phyloP scores from a whole-genome alignment of 2,329 filamentous ascomycete genomes.

The Akanthomyces lecanii region DNA sequence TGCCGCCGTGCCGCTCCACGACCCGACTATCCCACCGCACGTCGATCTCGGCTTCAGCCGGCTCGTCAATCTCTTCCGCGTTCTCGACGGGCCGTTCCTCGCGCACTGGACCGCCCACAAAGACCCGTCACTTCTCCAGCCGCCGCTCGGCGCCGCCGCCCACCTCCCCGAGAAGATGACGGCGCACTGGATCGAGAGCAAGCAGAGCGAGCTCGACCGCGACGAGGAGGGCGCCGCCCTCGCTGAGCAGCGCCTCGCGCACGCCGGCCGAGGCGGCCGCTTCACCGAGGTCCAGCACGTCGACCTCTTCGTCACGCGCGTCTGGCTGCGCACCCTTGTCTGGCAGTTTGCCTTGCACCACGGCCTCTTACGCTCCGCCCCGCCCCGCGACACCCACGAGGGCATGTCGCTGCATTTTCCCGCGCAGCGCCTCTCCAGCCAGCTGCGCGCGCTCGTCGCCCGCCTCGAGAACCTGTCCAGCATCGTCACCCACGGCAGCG shows the following conservation, averaged over 20 bases:
- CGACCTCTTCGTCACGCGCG: slow-evolving; percentile 38
- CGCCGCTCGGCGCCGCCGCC: slow-evolving; percentile 22
- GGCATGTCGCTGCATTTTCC: slow-evolving; percentile 38
- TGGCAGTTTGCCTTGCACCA: slow-evolving; percentile 40
- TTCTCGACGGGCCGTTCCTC: slow-evolving; percentile 37
- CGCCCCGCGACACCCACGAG: slow-evolving; percentile 31
- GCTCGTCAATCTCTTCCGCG: slow-evolving; percentile 34
- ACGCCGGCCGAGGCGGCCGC: slow-evolving; percentile 23
- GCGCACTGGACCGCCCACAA: slow-evolving; percentile 34
- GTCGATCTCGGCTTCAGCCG: slow-evolving; percentile 36
- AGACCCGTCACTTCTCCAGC: slow-evolving; percentile 12
- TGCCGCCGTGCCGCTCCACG: slow-evolving; percentile 27
- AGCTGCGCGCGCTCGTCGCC: slow-evolving; percentile 36
- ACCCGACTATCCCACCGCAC: slow-evolving; percentile 32
- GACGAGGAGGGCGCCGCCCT: slow-evolving; percentile 32
- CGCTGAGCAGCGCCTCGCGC: slow-evolving; percentile 25
- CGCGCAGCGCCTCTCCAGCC: slow-evolving; percentile 33
- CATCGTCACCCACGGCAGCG: slow-evolving; percentile 52
- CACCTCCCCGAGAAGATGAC: slow-evolving; percentile 26
- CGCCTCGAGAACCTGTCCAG: slow-evolving; percentile 35
- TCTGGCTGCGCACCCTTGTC: slow-evolving; percentile 39
- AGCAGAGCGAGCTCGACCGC: slow-evolving; percentile 37
- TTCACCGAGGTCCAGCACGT: slow-evolving; percentile 38
- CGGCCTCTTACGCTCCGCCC: slow-evolving; percentile 33
- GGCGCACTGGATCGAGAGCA: slow-evolving; percentile 37